phyloP scores from a whole-genome alignment of 139 green algal genomes.

The Haematococcus lacustris region DNA sequence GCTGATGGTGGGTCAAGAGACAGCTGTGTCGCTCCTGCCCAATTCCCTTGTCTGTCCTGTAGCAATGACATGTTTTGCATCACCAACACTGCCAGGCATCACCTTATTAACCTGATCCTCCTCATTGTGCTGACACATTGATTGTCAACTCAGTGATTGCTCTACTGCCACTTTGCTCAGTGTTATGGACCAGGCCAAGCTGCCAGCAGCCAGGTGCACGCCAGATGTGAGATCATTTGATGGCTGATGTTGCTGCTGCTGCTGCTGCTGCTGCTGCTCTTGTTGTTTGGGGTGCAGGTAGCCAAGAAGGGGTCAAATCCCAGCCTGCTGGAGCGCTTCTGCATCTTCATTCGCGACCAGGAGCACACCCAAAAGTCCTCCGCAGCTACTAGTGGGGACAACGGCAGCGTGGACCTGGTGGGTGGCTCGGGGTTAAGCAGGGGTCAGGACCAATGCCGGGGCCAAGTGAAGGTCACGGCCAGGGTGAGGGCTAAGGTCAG shows the following conservation, averaged over 20 bases:
- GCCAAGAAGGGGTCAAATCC: slow-evolving; percentile 16
- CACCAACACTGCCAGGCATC: too few species aligned
- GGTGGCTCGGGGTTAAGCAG: too few species aligned
- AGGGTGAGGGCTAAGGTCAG: too few species aligned
- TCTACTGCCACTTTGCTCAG: neutral
- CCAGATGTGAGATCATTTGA: neutral
- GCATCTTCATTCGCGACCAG: slow-evolving; percentile 28
- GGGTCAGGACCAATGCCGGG: too few species aligned
- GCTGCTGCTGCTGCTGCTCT: too few species aligned
- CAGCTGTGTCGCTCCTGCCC: neutral
- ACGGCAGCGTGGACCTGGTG: slow-evolving; percentile 27
- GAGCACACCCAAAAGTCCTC: slow-evolving; percentile 30
- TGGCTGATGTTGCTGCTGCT: too few species aligned
- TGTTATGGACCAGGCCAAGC: neutral
- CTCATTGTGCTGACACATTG: neutral
- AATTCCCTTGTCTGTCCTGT: neutral
- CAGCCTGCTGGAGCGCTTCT: slow-evolving; percentile 19
- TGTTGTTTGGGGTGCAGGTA: neutral
- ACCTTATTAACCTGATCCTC: too few species aligned
- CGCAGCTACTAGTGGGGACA: slow-evolving; percentile 7
- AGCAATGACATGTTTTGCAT: neutral
- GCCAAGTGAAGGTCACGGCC: too few species aligned
- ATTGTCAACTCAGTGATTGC: neutral
- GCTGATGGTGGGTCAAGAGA: neutral
- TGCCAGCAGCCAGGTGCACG: neutral